Evolutionary conservation across 1,284 basidiomycete species (phyloP), one percentile per base, ranked within the genome.

Genomic region (Papiliotrema terrestris): DNA sequence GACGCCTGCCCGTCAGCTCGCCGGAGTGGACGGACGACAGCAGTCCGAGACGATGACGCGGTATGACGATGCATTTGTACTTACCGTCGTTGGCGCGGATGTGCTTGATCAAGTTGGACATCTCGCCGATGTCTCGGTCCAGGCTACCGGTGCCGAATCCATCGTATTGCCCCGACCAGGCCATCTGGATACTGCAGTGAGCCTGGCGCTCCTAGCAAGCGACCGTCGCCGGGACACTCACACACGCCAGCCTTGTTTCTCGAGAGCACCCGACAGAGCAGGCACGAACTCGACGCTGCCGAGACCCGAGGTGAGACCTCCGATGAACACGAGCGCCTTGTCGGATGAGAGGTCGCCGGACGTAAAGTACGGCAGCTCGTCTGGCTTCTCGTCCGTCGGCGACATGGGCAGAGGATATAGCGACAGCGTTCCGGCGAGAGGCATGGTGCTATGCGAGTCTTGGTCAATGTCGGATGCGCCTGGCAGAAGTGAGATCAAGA

Each of bases 241-340:
- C 75, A 77, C 56, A 45, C 64, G 71, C 72, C 75, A 78, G 6
- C 69, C 69, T 2, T 60, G 60, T 26, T 58, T 43, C 2, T 46
- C 57, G 2, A 76, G 58, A 3, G 65, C 62, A 1, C 57, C 57
- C 1, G 61, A 61, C 20, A 78, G 54, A 14, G 48, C 48, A 13
- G 53, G 45, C 2, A 66, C 54, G 52, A 73, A 78, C 6, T 67
- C 62, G 6, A 74, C 70, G 26, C 63, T 65, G 1, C 61, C 65
- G 19, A 75, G 35, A 1, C 76, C 75, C 49, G 76, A 72, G 11
- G 58, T 65, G 46, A 78, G 57, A 0, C 77, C 77, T 20, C 74
- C 75, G 29, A 78, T 69, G 55, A 77, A 73, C 44, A 76, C 55
- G 9, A 76, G 62, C 2, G 69, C 70, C 32, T 57, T 59, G 15